Evolutionary conservation across 495 filamentous ascomycete genomes (phyloP), one percentile per base, ranked within the genome.

Genomic region (Penicillium diatomitis): DNA sequence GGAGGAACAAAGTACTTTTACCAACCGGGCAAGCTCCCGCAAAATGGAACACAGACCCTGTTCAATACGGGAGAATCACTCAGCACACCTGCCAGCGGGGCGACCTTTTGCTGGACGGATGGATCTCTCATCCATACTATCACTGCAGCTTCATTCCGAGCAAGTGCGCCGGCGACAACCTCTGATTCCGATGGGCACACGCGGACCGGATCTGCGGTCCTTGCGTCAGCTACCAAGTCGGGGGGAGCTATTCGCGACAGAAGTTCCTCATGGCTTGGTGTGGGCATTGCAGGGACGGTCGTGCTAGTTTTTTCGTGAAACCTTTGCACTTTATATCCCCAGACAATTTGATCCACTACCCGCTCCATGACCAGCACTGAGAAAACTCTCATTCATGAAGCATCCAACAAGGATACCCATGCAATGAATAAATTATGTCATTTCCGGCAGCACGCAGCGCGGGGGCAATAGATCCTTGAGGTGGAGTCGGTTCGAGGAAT

Each of bases 61-160:
- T 55, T 28, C 27, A 61, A 61, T 10, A 44, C 35, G 3, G 49
- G 39, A 0, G 47, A 52, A 31, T 11, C 46, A 2, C 30, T 61
- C 8, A 50, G 51, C 6, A 44, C 43, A 2, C 58, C 58, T 2
- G 44, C 58, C 8, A 55, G 54, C 12, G 56, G 50, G 0, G 39
- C 43, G 8, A 55, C 41, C 10, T 57, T 61, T 4, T 57, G 55
- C n/a, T 55, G 55, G 58, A 50, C 51, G 0, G 44, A 47, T 42
- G 41, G 38, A 5, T 12, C 41, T 8, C 11, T 38, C n/a, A 4
- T 34, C 0, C 51, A 57, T 8, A 7, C 41, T 11, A 40, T 56
- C 36, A 59, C 56, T 20, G 56, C 46, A 7, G 10, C 36, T 9
- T 50, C 47, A 9, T 40, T 32, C 0, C 30, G 34, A 10, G 12